These are phyloP conservation scores for Podospora pseudocomata DNA, from an alignment of 495 filamentous ascomycete genomes.

Conservation along the genomic window DNA sequence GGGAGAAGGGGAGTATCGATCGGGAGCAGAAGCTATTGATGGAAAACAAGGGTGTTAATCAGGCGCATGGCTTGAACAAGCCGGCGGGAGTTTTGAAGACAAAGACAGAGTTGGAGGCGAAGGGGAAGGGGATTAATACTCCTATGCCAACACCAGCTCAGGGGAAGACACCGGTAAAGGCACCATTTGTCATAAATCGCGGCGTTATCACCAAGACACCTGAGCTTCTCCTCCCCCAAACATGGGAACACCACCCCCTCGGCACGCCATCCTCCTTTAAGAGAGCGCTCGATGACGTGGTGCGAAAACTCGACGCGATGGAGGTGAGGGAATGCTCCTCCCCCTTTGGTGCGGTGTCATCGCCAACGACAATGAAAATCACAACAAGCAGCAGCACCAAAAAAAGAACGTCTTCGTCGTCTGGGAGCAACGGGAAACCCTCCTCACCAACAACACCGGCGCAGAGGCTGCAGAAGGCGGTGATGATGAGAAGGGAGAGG, in stretches of 20 bases:
- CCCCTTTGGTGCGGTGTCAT: neutral
- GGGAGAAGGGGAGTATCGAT: neutral
- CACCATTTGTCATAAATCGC: neutral
- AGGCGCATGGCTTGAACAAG: neutral
- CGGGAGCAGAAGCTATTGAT: neutral
- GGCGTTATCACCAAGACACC: neutral
- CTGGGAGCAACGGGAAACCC: neutral
- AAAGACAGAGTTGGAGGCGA: neutral
- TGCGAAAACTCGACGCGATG: conserved; percentile 33
- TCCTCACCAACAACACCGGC: neutral
- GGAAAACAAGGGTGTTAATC: neutral
- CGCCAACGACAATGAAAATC: too few species aligned
- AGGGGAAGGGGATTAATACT: neutral
- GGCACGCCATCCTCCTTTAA: conserved; percentile 36
- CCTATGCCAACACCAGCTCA: neutral
- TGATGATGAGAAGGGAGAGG: neutral
- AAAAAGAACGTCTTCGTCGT: neutral
- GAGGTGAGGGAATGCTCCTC: conserved; percentile 14
- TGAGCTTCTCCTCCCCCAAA: conserved; percentile 30
- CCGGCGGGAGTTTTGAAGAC: neutral
- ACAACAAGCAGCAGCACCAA: neutral
- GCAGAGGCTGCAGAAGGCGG: neutral
- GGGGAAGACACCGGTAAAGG: neutral
- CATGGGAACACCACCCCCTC: conserved; percentile 31
- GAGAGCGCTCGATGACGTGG: conserved; percentile 37